These are phyloP conservation scores for Piper betle DNA, from an alignment of 164 flowering plant genomes.

Conservation along the genomic window DNA sequence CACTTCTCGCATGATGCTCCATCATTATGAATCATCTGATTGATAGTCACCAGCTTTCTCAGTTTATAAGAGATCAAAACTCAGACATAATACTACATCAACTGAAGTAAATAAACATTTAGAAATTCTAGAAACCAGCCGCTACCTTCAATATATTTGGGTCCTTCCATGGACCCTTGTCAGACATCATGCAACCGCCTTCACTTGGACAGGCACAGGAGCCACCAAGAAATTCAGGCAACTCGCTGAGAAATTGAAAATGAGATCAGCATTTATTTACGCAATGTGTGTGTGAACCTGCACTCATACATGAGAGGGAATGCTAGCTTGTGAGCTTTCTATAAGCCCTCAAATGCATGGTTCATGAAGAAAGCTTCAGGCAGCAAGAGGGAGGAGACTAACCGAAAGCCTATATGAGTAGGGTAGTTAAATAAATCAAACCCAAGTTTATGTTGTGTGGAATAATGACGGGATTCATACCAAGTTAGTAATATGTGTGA, in stretches of 20 bases:
- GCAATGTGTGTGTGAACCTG: neutral
- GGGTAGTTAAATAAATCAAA: too few species aligned
- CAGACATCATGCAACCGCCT: conserved; percentile 34
- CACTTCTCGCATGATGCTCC: conserved; percentile 60
- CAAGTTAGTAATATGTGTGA: too few species aligned
- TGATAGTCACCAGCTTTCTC: neutral
- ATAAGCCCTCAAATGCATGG: neutral
- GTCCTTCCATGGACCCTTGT: conserved; percentile 40
- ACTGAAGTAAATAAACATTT: neutral
- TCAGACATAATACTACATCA: neutral
- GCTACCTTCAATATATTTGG: conserved; percentile 29
- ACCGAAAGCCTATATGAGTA: neutral
- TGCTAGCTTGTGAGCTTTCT: neutral
- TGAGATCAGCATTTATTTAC: neutral
- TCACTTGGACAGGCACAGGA: conserved; percentile 27
- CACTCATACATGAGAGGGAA: neutral
- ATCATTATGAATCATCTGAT: conserved; percentile 44
- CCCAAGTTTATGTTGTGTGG: too few species aligned
- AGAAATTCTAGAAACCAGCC: neutral
- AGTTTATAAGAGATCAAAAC: neutral
- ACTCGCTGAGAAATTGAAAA: conserved; percentile 38
- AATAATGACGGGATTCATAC: too few species aligned
- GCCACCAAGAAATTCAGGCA: conserved; percentile 48
- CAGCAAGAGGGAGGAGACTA: neutral
- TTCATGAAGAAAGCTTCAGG: neutral